Conservation (phyloP, 1,284 basidiomycete species). For the Coriolopsis trogii region DNA sequence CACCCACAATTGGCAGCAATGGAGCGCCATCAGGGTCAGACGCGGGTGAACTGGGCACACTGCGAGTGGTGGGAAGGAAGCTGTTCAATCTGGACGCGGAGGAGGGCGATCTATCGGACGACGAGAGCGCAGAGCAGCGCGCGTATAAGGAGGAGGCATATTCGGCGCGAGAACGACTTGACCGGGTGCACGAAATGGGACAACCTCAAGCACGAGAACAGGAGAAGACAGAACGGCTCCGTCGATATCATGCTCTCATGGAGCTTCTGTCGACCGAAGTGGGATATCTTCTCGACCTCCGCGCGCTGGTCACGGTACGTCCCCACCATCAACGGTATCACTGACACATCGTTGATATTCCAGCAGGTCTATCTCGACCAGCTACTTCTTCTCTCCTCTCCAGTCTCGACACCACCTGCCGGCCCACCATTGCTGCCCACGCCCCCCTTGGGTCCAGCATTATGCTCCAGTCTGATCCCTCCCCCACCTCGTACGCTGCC, state of each 20-base stretch:
- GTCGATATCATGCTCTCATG: constrained; percentile 66
- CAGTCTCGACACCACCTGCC: neutral
- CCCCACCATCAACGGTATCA: neutral
- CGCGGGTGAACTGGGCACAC: constrained; percentile 12
- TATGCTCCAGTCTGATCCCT: constrained; percentile 17
- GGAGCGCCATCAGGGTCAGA: neutral
- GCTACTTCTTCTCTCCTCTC: constrained; percentile 26
- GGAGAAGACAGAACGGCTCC: constrained; percentile 19
- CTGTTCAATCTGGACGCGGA: constrained; percentile 31
- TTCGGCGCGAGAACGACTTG: constrained; percentile 1
- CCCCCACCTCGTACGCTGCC: constrained; percentile 12
- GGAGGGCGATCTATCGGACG: constrained; percentile 22
- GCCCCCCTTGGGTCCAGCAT: constrained; percentile 17
- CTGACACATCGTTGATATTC: neutral
- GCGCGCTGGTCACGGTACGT: constrained; percentile 72
- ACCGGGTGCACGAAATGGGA: constrained; percentile 11
- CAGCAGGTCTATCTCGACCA: constrained; percentile 39
- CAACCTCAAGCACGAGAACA: constrained; percentile 7
- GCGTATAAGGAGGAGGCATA: constrained; percentile 9
- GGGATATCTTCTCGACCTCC: constrained; percentile 78
- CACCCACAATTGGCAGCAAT: neutral
- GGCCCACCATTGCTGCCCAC: constrained; percentile 21
- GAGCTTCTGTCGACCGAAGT: constrained; percentile 86
- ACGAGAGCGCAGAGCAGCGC: constrained; percentile 18
- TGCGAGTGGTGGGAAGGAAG: constrained; percentile 19